Evolutionary conservation across 192 early-diverging fungal species (phyloP), one percentile per base, ranked within the genome.

Genomic region (Rhizophagus clarus): DNA sequence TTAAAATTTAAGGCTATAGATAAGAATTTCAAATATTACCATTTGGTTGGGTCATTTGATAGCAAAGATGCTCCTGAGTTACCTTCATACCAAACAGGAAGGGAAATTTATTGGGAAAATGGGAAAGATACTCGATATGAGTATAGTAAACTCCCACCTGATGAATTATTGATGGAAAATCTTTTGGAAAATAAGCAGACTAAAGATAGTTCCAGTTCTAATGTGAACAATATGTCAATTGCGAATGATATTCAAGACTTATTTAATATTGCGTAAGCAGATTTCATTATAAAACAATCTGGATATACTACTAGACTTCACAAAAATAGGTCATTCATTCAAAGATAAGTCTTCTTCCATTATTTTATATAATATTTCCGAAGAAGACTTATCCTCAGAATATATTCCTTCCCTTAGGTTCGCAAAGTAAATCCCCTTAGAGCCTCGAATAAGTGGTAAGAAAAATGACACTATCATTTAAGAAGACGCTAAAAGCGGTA

Each of bases 1-100:
- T 28, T 74, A 9, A 74, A 74, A 56, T 60, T 74, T 51, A 74
- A 74, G 29, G 47, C 72, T 51, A 73, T 73, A 29, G 47, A 73
- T 73, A 49, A 73, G 24, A 42, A 73, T 73, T 2, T 8, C 31
- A 60, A n/a, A 56, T n/a, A 74, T 74, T 74, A 74, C 42, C 72
- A 74, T 60, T n/a, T 74, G n/a, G 49, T 74, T 74, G 49, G 72
- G 17, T 26, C 47, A 26, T 51, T 74, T 56, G 45, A 74, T 56
- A 49, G 22, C 47, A 56, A 74, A 31, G 45, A 47, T 12, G 40
- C 72, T 47, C 72, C 22, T 11, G 14, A 49, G 10, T 73, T n/a
- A n/a, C n/a, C n/a, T n/a, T n/a, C n/a, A n/a, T n/a, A n/a, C n/a
- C n/a, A n/a, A n/a, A n/a, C n/a, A n/a, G n/a, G n/a, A n/a, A n/a